A percentile compares a stretch with the other conserved stretches of the same genome.
phyloP scores from a whole-genome alignment of 768 basidiomycete genomes.

The Hemileccinum impolitum region DNA sequence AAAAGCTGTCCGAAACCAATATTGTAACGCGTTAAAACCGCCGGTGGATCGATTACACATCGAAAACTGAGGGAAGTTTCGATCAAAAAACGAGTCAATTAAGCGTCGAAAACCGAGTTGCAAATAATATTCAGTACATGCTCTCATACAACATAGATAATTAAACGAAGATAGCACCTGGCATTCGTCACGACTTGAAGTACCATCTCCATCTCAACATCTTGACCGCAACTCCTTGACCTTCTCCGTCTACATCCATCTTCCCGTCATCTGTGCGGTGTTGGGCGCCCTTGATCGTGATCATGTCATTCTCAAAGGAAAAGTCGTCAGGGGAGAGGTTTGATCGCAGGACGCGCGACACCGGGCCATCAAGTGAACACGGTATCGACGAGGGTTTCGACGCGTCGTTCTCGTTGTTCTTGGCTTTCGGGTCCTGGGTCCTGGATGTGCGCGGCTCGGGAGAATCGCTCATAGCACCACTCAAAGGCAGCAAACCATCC shows the following conservation, averaged over 20 bases:
- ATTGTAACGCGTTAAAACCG: not conserved
- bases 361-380: not conserved
- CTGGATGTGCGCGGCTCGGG: not conserved
- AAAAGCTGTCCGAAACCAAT: too few species aligned
- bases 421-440: not conserved
- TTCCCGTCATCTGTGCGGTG: constrained; percentile 2
- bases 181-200: not conserved
- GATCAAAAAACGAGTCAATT: not conserved
- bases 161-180: constrained; percentile 10
- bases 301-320: constrained; percentile 17
- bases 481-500: not conserved
- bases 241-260: constrained; percentile 14
- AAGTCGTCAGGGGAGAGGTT: constrained; percentile 22
- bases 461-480: not conserved
- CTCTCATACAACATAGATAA: constrained; percentile 14
- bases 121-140: constrained; percentile 10
- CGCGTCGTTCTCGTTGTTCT: not conserved
- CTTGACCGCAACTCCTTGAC: constrained; percentile 7
- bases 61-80: not conserved
- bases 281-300: constrained; percentile 13
- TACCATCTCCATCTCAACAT: constrained; percentile 30
- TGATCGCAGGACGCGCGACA: constrained; percentile 11
- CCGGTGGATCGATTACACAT: not conserved
- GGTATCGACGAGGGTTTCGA: constrained; percentile 1
- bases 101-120: constrained; percentile 1